Conservation (phyloP, 202 grass and related monocot genomes). For the Saccharum hybrid region DNA sequence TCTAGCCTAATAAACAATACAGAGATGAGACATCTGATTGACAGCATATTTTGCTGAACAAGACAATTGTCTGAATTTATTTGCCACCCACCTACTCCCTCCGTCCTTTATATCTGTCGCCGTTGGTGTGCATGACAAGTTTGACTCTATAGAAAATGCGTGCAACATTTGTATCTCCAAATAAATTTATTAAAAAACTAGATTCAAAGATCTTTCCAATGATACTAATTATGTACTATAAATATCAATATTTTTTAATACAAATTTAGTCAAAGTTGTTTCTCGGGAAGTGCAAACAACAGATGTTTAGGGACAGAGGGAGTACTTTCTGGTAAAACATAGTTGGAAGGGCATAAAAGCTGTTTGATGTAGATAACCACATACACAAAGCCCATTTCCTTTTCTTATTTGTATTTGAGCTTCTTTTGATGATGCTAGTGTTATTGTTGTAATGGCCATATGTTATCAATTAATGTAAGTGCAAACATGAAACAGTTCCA, state of each 20-base stretch:
- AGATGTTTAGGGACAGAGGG: too few species aligned
- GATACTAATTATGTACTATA: too few species aligned
- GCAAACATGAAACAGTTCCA: slow-evolving; percentile 10
- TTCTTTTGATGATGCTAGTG: slow-evolving; percentile 1
- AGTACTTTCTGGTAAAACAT: background rate
- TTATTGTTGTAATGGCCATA: slow-evolving; percentile 2
- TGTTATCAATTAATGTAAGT: slow-evolving; percentile 3
- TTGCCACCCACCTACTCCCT: background rate
- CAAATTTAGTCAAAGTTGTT: too few species aligned
- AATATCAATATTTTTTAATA: too few species aligned
- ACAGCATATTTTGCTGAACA: background rate
- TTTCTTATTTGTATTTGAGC: background rate
- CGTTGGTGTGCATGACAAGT: too few species aligned
- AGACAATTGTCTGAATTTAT: background rate
- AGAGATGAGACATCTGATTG: background rate
- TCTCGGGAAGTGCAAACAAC: too few species aligned
- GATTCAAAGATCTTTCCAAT: too few species aligned
- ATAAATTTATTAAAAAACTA: too few species aligned
- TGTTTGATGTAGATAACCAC: background rate
- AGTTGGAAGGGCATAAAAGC: background rate
- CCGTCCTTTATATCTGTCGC: too few species aligned
- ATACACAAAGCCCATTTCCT: background rate
- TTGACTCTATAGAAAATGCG: too few species aligned
- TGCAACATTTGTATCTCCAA: too few species aligned
- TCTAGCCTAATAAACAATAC: background rate